phyloP scores from a whole-genome alignment of 352 stramenopile genomes.

The Phytophthora vignae region DNA sequence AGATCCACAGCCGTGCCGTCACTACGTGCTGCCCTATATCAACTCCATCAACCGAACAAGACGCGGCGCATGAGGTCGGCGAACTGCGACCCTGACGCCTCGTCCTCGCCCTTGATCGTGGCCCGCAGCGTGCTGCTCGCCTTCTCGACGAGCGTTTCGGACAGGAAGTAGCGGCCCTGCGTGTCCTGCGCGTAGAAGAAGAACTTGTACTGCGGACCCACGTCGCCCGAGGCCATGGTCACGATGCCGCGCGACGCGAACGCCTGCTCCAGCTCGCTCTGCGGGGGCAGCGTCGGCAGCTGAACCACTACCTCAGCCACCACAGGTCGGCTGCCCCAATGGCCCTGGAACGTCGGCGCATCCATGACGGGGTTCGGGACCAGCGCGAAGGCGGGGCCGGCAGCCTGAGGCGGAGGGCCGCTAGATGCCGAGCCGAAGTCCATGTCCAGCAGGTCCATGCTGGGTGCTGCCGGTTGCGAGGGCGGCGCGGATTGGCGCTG shows the following conservation, averaged over 20 bases:
- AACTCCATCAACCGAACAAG: conserved; percentile 55
- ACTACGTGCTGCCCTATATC: conserved; percentile 5
- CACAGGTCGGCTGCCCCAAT: conserved; percentile 77
- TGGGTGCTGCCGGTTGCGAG: conserved; percentile 39
- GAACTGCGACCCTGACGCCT: conserved; percentile 66
- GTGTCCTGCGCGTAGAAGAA: conserved; percentile 87
- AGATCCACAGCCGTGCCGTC: conserved; percentile 7
- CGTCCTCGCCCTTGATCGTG: conserved; percentile 81
- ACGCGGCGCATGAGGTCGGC: conserved; percentile 69
- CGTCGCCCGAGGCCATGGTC: conserved; percentile 85
- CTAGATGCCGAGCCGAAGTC: conserved; percentile 57
- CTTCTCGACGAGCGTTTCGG: conserved; percentile 83
- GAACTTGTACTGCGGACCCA: conserved; percentile 86
- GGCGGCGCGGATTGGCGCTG: conserved; percentile 49
- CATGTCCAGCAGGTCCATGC: conserved; percentile 81
- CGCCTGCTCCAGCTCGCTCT: conserved; percentile 72
- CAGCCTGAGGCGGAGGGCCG: conserved; percentile 19
- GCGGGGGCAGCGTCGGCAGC: conserved; percentile 61
- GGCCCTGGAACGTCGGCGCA: conserved; percentile 71
- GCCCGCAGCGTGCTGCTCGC: conserved; percentile 62
- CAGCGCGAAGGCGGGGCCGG: conserved; percentile 51
- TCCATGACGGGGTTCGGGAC: conserved; percentile 80
- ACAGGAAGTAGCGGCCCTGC: conserved; percentile 66
- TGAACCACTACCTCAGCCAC: conserved; percentile 70
- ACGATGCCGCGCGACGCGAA: conserved; percentile 67